Base-by-base conservation (phyloP, 2,329 filamentous ascomycete genomes). In the Colletotrichum melonis region DNA sequence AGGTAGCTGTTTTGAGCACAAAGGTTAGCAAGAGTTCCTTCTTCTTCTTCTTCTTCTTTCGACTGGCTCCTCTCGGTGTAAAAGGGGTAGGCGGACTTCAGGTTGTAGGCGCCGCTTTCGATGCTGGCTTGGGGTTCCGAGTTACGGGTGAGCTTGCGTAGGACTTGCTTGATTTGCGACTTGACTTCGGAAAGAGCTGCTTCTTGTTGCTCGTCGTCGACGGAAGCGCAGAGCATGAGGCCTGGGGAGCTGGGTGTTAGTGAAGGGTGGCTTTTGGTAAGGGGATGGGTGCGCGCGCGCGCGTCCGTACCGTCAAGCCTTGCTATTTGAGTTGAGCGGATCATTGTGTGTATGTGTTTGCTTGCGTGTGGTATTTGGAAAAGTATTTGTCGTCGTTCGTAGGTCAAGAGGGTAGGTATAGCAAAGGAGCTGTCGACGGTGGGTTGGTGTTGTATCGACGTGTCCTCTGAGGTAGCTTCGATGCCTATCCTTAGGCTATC, bases 201-300 rank as follows among this genome's bases (percentile, higher is more conserved):
- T 81, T 96, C 93, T 77, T 92, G 90, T 86, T 94, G 91, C 80
- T 95, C 93, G 82, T 98, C 95, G 84, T 98, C 97, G 79, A 98
- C 94, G 2, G 95, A 98, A 73, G 96, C 96, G 81, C 95, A 96
- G 77, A 99, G 91, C 89, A 97, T 95, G 77, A 98, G 91, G 89
- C 96, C 95, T 98, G 79, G 14, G 63, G 11, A 30, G 67, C 63
- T 67, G 42, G 62, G 49, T 56, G 77, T 80, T 72, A 79, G 76
- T 63, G 19, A 16, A 19, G 4, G 38, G 38, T 16, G 16, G 16
- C 26, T 32, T 7, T 9, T 12, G 63, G 32, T 68, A 11, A 14
- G 19, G 59, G 57, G 38, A 26, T 56, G 32, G 46, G 28, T n/a
- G 65, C 63, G 63, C 63, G 56, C 4, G 24, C 66, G 69, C 75